Evolutionary conservation across 2,329 filamentous ascomycete species (phyloP), one percentile per base, ranked within the genome.

Genomic region (Lachnum nothofagi): DNA sequence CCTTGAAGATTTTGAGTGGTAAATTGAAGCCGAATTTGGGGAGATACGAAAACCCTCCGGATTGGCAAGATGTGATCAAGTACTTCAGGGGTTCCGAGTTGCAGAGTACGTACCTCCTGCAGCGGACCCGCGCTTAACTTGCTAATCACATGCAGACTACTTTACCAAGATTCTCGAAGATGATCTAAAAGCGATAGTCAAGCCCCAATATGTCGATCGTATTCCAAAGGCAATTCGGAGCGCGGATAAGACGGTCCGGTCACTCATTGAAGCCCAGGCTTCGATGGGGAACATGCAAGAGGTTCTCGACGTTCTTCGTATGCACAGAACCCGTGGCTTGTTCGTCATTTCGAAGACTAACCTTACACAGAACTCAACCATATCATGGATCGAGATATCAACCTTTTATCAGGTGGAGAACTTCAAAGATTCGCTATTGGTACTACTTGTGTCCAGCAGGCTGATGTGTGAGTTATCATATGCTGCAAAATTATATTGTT

Each of bases 1-100:
- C 93, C 7, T 76, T 98, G 70, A 98, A 98, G 78, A 96, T 98
- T 69, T 83, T 98, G 64, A 95, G 89, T 65, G 93, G 93, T 67
- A 98, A 97, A 75, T 79, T 98, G 65, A 98, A 98, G 82, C 93
- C 93, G 52, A 98, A 98, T 70, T 71, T 98, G 72, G 93, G 94
- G 59, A 81, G 86, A 67, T 95, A 87, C 68, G 91, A 97, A 60
- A 94, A 97, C 71, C 91, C 93, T 7, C 94, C 93, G 12, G 93
- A 98, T 70, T 98, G 94, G 93, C 91, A 97, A 73, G 93, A 97
- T 72, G 94, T 98, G 52, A 81, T 98, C 72, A 95, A 93, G 75
- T 86, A 98, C 71, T 98, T 96, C 79, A 85, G 93, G 72, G 93
- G 93, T 52, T 97, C 91, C 35, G 93, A 98, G 70, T 73, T 98